Percentiles rank a stretch among this genome's conserved stretches.
Evolutionary conservation across 805 yeast species (phyloP).

Genomic region (Candida boidinii): DNA sequence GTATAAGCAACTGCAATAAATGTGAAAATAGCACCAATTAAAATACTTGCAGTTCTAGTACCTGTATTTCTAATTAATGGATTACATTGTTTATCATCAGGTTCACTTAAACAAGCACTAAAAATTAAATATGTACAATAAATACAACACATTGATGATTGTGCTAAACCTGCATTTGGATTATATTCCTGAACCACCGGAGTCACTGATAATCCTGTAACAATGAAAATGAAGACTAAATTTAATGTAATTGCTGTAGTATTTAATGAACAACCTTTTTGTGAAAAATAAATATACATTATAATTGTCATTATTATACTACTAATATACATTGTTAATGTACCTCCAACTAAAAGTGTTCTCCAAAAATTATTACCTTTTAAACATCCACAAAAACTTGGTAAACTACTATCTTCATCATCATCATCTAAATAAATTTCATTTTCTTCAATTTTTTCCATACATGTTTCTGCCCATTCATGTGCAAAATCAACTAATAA

Average conservation of each 20-base stretch:
- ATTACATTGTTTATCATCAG: conserved; percentile 88
- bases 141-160: conserved; percentile 88
- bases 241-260: conserved; percentile 80
- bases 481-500: conserved; percentile 94
- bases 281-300: conserved; percentile 80
- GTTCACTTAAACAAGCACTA: conserved; percentile 93
- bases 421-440: conserved; percentile 44
- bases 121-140: conserved; percentile 88
- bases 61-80: conserved; percentile 86
- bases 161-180: conserved; percentile 95
- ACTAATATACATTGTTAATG: conserved; percentile 73
- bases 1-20: conserved; percentile 94
- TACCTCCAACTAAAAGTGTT: conserved; percentile 74
- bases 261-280: conserved; percentile 78
- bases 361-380: conserved; percentile 62
- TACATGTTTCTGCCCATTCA: conserved; percentile 96
- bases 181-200: conserved; percentile 85
- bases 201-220: conserved; percentile 65
- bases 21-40: conserved; percentile 88
- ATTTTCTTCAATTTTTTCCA: conserved; percentile 82
- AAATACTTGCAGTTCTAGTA: conserved; percentile 80
- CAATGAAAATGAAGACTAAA: conserved; percentile 51
- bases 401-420: conserved; percentile 29
- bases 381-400: too few species aligned
- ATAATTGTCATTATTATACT: conserved; percentile 63